Percentiles rank a stretch among this genome's conserved stretches.
phyloP scores from a whole-genome alignment of 2,329 filamentous ascomycete species.

The Cladophialophora immunda region DNA sequence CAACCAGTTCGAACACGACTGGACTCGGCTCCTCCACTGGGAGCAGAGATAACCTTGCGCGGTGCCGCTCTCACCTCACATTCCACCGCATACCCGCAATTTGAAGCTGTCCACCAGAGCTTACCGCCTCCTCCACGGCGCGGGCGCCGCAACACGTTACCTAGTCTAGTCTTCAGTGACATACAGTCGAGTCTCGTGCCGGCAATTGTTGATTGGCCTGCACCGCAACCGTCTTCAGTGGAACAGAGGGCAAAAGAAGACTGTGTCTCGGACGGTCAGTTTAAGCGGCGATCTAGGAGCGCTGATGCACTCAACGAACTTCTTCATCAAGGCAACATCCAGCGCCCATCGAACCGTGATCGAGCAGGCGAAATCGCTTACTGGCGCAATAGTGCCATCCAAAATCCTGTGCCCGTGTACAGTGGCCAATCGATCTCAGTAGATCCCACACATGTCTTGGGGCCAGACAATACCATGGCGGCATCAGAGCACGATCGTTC shows the following conservation, averaged over 20 bases:
- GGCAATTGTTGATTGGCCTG: constrained; percentile 17
- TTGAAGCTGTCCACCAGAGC: constrained; percentile 19
- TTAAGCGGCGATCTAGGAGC: constrained; percentile 56
- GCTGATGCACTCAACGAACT: constrained; percentile 51
- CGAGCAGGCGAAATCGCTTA: constrained; percentile 52
- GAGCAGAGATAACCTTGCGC: constrained; percentile 15
- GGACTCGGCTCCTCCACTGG: constrained; percentile 17
- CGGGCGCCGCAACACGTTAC: constrained; percentile 53
- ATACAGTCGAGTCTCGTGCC: constrained; percentile 43
- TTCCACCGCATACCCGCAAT: constrained; percentile 24
- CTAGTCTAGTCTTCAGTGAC: constrained; percentile 54
- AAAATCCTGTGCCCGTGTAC: constrained; percentile 41
- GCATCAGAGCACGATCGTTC: constrained; percentile 25
- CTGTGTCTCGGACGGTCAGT: constrained; percentile 36
- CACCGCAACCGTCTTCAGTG: constrained; percentile 2
- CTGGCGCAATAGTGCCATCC: constrained; percentile 47
- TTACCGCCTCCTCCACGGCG: constrained; percentile 27
- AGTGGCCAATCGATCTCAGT: constrained; percentile 35
- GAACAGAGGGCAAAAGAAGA: constrained; percentile 27
- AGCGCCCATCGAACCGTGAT: constrained; percentile 51
- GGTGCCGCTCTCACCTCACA: constrained; percentile 38
- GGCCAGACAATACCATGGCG: constrained; percentile 15
- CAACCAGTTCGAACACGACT: constrained; percentile 14
- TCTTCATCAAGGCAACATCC: constrained; percentile 43
- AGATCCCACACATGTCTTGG: constrained; percentile 27